Base-by-base conservation (phyloP, 2,329 filamentous ascomycete genomes). In the Aureobasidium sp. region DNA sequence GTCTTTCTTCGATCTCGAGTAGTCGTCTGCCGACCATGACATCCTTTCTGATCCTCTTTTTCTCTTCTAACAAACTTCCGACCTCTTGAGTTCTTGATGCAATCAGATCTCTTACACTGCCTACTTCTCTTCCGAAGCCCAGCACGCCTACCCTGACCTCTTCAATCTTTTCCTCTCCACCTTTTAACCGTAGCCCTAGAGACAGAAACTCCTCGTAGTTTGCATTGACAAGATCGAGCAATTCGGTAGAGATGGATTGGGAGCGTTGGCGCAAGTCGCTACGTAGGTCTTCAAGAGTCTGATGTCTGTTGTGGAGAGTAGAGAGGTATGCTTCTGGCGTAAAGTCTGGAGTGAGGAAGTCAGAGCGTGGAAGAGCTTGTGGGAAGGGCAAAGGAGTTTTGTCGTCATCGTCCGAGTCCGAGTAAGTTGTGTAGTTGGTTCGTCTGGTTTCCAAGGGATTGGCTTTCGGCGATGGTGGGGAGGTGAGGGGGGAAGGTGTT, bases 121-220 rank as follows among this genome's bases (percentile, higher is more conserved):
- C 86, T 0, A 97, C 84, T 57, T 94, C 91, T 65, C 92, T 83
- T 63, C 86, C 82, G 69, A 99, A 97, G 0, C 91, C 91, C 63
- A 97, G 74, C 61, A 99, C 76, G 0, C 91, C 91, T 0, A 99
- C 89, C 47, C 90, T 83, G 36, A 97, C 88, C 70, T 95, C 91
- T 71, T 96, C 92, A 0, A 97, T 87, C 72, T 87, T 89, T 69
- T 97, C 93, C 70, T 96, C 92, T 8, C 95, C 95, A 3, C 92
- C 92, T 59, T 85, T 84, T 47, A 99, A 77, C 68, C 91, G 89
- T 50, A 83, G 85, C 0, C 94, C 95, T 0, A 99, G 77, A 0
- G 86, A 87, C 5, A 99, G 76, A 68, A 99, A 99, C 62, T 93
- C 89, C 52, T 91, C 88, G 73, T 99, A 97, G 75, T 99, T 96